Percentiles rank a stretch among this genome's conserved stretches.
These are phyloP conservation scores for Chloranthus sessilifolius DNA, from an alignment of 164 flowering plant genomes.

Conservation along the genomic window DNA sequence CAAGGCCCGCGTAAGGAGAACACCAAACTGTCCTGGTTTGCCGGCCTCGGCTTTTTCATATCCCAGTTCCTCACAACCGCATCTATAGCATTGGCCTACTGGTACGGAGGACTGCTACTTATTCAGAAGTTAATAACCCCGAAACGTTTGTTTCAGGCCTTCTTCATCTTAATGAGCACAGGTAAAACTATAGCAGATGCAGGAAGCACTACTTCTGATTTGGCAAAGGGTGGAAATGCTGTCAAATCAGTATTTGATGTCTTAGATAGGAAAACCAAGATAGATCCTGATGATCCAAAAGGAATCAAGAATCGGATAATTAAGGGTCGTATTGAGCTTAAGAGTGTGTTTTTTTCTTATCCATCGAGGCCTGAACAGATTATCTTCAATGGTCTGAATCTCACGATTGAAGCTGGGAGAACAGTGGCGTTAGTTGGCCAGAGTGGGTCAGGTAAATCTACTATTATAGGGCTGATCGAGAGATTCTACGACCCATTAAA, in stretches of 20 bases:
- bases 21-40: constrained; percentile 20
- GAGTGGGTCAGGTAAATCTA: constrained; percentile 35
- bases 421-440: constrained; percentile 23
- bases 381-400: constrained; percentile 20
- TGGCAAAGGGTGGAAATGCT: constrained; percentile 23
- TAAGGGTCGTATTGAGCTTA: constrained; percentile 22
- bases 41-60: constrained; percentile 20
- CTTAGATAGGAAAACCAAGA: constrained; percentile 19
- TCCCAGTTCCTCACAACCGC: constrained; percentile 22
- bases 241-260: constrained; percentile 19
- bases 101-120: constrained; percentile 28
- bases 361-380: constrained; percentile 25
- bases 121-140: constrained; percentile 1
- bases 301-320: constrained; percentile 20
- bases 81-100: constrained; percentile 16
- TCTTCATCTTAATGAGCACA: constrained; percentile 24
- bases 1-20: constrained; percentile 17
- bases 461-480: constrained; percentile 28
- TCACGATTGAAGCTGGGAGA: constrained; percentile 23
- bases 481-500: constrained; percentile 32
- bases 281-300: constrained; percentile 23
- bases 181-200: constrained; percentile 27
- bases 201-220: constrained; percentile 26
- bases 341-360: constrained; percentile 21
- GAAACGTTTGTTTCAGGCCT: constrained; percentile 23